Conservation (phyloP, 225 moss, liverwort and hornwort species). For the Polytrichum commune region DNA sequence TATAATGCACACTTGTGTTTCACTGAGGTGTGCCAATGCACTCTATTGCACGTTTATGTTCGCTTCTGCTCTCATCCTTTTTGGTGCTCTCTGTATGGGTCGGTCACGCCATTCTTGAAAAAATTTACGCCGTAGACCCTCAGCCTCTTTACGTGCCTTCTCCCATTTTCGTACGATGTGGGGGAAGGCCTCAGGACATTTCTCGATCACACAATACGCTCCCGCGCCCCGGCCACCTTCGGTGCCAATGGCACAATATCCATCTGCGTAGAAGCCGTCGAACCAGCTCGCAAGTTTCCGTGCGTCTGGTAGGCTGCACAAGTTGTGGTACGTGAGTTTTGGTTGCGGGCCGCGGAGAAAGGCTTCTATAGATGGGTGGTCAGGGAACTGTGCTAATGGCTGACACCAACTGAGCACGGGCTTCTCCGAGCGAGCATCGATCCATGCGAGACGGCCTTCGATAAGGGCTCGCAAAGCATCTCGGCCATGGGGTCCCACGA, state of each 20-base stretch:
- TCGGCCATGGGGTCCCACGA: not conserved
- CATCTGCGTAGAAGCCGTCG: not conserved
- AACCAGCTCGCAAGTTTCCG: not conserved
- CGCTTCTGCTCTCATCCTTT: too few relatives aligned
- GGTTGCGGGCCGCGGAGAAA: constrained; percentile 9
- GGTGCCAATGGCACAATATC: constrained; percentile 5
- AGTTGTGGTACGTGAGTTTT: not conserved
- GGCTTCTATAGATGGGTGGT: constrained; percentile 11
- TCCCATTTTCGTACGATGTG: not conserved
- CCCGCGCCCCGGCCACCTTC: constrained; percentile 6
- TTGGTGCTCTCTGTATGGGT: too few relatives aligned
- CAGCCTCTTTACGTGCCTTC: not conserved
- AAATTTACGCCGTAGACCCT: not conserved
- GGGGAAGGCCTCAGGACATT: not conserved
- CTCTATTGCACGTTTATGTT: too few relatives aligned
- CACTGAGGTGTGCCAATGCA: too few relatives aligned
- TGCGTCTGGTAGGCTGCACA: not conserved
- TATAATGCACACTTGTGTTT: too few relatives aligned
- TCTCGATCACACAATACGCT: constrained; percentile 3
- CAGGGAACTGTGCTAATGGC: constrained; percentile 7
- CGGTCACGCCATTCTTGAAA: not conserved
- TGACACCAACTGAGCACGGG: constrained; percentile 20
- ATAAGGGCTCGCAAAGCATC: not conserved
- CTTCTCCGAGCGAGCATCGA: not conserved
- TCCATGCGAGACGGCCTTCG: too few relatives aligned